phyloP scores from a whole-genome alignment of 176 grass and related monocot species.

The Hsuehochloa calcarea region DNA sequence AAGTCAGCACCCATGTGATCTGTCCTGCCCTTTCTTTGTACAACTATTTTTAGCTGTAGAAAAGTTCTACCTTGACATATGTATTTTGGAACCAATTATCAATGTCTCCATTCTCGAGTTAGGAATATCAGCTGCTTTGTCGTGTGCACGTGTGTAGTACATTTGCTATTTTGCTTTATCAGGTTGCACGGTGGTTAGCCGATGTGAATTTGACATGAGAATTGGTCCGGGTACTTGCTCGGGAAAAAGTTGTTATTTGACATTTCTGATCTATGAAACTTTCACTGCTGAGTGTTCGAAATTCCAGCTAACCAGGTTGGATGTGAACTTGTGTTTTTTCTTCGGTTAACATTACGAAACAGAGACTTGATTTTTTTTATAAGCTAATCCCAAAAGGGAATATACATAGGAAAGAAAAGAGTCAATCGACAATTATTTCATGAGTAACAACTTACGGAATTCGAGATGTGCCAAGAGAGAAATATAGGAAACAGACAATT shows the following conservation, averaged over 20 bases:
- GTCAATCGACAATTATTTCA: too few relatives aligned
- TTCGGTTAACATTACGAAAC: too few relatives aligned
- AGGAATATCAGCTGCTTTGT: neutral
- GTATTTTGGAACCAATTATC: slow-evolving; percentile 1
- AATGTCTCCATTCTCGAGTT: neutral
- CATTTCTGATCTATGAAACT: neutral
- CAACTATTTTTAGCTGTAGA: slow-evolving; percentile 19
- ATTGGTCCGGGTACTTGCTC: neutral
- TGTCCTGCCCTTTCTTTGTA: slow-evolving; percentile 7
- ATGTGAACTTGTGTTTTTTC: neutral
- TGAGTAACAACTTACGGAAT: too few relatives aligned
- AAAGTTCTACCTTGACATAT: neutral
- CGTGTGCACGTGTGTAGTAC: neutral
- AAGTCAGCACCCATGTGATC: slow-evolving; percentile 13
- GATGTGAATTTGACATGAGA: neutral
- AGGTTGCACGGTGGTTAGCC: neutral
- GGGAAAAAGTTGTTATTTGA: neutral
- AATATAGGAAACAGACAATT: too few relatives aligned
- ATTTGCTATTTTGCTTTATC: neutral
- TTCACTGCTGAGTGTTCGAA: neutral
- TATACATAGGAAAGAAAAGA: too few relatives aligned
- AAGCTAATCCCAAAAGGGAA: too few relatives aligned
- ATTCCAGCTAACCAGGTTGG: neutral
- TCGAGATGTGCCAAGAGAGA: too few relatives aligned
- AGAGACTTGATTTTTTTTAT: too few relatives aligned